phyloP scores from a whole-genome alignment of 2,329 filamentous ascomycete species.

The Blastomyces parvus region DNA sequence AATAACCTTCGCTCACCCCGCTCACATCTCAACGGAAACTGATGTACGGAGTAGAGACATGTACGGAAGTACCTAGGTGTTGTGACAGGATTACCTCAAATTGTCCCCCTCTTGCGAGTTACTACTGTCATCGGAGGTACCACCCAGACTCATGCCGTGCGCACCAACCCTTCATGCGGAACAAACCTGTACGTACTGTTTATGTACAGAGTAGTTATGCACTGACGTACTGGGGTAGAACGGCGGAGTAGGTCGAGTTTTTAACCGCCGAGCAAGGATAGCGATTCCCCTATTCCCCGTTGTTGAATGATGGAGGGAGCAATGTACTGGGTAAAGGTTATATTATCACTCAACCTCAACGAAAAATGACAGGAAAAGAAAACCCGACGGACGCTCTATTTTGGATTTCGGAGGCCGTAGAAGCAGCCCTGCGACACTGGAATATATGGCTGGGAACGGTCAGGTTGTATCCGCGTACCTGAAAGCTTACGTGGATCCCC shows the following conservation, averaged over 20 bases:
- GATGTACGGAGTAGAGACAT: neutral
- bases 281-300: no score
- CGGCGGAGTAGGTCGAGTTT: neutral
- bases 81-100: neutral
- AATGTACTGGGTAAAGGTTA: neutral
- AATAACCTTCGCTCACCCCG: neutral
- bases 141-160: neutral
- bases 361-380: no score
- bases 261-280: neutral
- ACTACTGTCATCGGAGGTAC: neutral
- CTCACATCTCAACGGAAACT: neutral
- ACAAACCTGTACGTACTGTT: neutral
- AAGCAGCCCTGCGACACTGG: no score
- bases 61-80: neutral
- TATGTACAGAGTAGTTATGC: neutral
- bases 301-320: neutral
- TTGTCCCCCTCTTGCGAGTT: neutral
- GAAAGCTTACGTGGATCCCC: no score
- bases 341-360: no score
- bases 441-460: no score
- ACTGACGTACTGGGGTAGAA: neutral
- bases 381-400: no score
- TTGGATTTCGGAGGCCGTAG: no score
- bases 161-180: no score
- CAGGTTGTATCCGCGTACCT: no score